Base-by-base conservation (phyloP, 352 stramenopile genomes). In the Hyaloperonospora brassicae region DNA sequence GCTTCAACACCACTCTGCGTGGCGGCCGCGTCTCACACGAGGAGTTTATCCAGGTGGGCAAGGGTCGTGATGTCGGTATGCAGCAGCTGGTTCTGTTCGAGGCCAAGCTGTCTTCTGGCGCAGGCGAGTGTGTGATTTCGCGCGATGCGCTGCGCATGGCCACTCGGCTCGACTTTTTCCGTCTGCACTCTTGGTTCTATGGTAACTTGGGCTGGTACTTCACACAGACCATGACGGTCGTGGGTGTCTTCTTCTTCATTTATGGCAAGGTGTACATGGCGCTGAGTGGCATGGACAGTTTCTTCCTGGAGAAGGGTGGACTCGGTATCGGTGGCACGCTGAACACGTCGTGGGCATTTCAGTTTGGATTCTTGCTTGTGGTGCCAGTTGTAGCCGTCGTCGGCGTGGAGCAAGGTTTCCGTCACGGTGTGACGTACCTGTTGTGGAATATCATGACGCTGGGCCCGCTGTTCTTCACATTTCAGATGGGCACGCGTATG, bases 191-290 rank as follows among this genome's bases (percentile, higher is more conserved):
- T 8, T 98, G 96, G 81, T 99, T 98, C 70, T 99, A 98, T 68
- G 96, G 96, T 65, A 97, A 97, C 62, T 94, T 99, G 70, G 96
- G 96, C 48, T 97, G 97, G 79, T 99, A 99, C 76, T 97, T 98
- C 57, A 97, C 92, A 6, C 97, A 98, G 62, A 97, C 97, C 9
- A 87, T 99, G 62, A 98, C 96, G 1, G 91, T 99, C 6, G 77
- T 98, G 8, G 97, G 95, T 51, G 86, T 99, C n/a, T 98, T 97
- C 55, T 87, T 98, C 53, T 97, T 98, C 61, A 97, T 98, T 39
- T 98, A 98, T 70, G 87, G 97, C 57, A 98, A 97, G 76, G 76
- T 97, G 25, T 95, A 97, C 61, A 89, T 98, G 71, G 93, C 93
- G n/a, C 62, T 98, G 25, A 98, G 88, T 65, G 87, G 95, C 49